These are phyloP conservation scores for Paramecium pentaurelia DNA, from an alignment of 73 alveolate genomes.

Conservation along the genomic window DNA sequence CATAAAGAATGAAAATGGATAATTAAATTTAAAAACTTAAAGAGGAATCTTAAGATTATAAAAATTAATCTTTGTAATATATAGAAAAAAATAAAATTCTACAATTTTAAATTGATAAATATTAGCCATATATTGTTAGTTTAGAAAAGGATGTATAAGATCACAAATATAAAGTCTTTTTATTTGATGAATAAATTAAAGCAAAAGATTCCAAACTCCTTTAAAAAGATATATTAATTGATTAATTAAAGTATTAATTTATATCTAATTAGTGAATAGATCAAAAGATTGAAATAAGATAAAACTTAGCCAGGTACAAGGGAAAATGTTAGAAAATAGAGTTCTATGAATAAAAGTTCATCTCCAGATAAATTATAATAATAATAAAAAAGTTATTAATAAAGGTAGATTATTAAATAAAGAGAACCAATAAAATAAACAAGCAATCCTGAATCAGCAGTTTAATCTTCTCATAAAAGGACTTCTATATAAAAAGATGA, in stretches of 20 bases:
- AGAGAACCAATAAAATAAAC: background rate
- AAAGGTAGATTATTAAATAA: background rate
- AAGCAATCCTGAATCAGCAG: background rate
- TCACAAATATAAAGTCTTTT: background rate
- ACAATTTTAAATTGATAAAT: background rate
- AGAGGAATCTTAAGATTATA: background rate
- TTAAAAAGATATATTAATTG: background rate
- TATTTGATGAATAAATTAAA: background rate
- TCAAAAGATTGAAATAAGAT: background rate
- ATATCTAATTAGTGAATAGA: background rate
- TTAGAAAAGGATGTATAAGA: background rate
- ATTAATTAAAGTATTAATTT: background rate
- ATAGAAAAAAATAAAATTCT: background rate
- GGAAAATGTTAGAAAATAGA: background rate
- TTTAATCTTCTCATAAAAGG: background rate
- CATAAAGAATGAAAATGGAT: slow-evolving; percentile 7
- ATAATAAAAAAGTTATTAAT: background rate
- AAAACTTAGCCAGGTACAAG: background rate
- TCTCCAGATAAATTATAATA: background rate
- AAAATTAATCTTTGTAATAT: background rate
- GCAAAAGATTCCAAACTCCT: background rate
- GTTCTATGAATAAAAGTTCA: background rate
- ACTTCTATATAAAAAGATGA: background rate
- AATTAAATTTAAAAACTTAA: background rate
- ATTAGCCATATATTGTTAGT: background rate